Base-by-base conservation (phyloP, 78 protist genomes). In the Dictyostelium capitatum region DNA sequence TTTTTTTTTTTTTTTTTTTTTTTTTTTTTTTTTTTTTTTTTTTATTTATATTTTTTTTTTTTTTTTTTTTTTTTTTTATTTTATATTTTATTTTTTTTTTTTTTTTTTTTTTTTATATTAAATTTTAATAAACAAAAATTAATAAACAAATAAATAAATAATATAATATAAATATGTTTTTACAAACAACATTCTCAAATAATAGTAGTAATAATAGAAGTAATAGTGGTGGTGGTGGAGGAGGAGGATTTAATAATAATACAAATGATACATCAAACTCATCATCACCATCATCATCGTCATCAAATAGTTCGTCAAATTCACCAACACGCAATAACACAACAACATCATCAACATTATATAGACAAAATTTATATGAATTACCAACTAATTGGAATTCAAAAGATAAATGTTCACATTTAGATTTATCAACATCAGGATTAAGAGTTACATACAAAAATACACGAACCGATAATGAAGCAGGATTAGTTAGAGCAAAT, bases 401-500 rank as follows among this genome's bases (percentile, higher is more conserved):
- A 32, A 83, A 92, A 89, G 87, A 89, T 51, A 92, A 69, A 46
- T 79, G 59, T 25, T 1, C n/a, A 6, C 47, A 51, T 59, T 41
- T 94, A 11, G 96, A 84, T 11, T 17, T 94, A 59, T 30, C 83
- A 50, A 17, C 79, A 20, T 54, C n/a, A 46, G 28, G 37, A 7
- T 28, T 65, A n/a, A n/a, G 54, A 20, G 96, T 90, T 20, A 47
- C 83, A 10, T 91, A 95, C 69, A 70, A 59, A 14, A 73, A 56
- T 3, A 82, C 83, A 15, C 92, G 72, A 53, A 53, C 51, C 53
- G 95, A 94, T 77, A 53, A 37, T 2, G 95, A 96, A 25, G 98
- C 98, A 12, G 95, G 89, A 15, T 47, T 89, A 6, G 89, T 94
- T 10, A 72, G 96, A 11, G 89, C 97, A 17, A 82, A 94, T 67